Conservation (phyloP, 331 rosid species). For the Acacia pycnantha region DNA sequence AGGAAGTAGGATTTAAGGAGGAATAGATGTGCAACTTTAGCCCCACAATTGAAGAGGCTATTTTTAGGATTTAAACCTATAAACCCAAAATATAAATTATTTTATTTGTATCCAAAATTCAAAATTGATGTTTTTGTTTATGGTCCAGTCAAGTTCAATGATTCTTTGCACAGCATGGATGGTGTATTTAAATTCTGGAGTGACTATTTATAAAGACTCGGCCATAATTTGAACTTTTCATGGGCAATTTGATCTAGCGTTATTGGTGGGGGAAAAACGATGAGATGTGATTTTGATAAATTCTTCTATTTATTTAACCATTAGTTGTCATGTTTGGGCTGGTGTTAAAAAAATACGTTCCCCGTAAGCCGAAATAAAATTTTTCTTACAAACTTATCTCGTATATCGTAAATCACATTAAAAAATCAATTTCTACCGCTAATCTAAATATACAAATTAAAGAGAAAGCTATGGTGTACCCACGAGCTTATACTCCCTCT, state of each 20-base stretch:
- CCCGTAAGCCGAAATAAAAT: no score
- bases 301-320: background rate
- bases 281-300: background rate
- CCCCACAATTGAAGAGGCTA: rapidly evolving
- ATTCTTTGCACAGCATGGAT: background rate
- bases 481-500: no score
- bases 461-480: background rate
- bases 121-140: background rate
- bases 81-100: background rate
- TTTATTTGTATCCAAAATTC: background rate
- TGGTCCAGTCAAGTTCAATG: background rate
- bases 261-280: background rate
- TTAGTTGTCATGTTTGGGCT: background rate
- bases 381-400: no score
- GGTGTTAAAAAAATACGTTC: no score
- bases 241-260: background rate
- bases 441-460: no score
- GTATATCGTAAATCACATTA: no score
- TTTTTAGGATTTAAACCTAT: rapidly evolving
- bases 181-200: background rate
- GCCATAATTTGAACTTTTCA: background rate
- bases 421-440: no score
- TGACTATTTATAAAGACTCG: background rate
- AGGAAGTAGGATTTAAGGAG: no score
- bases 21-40: no score